These are phyloP conservation scores for Ocimum tenuiflorum DNA, from an alignment of 257 asterid species.

Conservation along the genomic window DNA sequence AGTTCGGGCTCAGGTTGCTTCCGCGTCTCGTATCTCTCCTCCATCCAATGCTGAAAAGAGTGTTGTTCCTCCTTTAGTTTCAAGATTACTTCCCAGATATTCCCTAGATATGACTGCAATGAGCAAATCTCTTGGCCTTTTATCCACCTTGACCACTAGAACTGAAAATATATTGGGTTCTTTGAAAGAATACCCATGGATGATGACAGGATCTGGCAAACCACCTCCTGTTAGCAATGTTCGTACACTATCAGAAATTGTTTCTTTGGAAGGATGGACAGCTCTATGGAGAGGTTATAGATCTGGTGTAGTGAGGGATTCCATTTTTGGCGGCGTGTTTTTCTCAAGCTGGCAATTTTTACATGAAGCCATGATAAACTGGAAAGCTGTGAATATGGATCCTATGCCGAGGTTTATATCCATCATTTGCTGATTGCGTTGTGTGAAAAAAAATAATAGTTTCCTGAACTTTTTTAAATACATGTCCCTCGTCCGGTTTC, in stretches of 20 bases:
- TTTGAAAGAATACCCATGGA: conserved; percentile 90
- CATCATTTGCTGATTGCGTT: not conserved
- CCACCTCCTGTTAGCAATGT: conserved; percentile 75
- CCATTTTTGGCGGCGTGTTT: conserved; percentile 78
- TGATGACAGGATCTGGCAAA: conserved; percentile 93
- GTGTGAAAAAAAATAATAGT: not conserved
- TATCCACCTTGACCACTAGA: conserved; percentile 60
- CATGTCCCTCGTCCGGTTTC: not conserved
- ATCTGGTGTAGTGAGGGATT: conserved; percentile 79
- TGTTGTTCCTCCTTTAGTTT: conserved; percentile 40
- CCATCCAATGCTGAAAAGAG: conserved; percentile 37
- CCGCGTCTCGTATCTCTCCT: conserved; percentile 57
- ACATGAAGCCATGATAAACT: conserved; percentile 57
- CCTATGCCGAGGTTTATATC: conserved; percentile 72
- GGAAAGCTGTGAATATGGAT: conserved; percentile 93
- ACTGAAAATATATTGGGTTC: conserved; percentile 46
- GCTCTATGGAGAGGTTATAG: conserved; percentile 86
- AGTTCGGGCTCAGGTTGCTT: conserved; percentile 83
- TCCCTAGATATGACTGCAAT: conserved; percentile 49
- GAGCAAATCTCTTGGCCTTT: conserved; percentile 53
- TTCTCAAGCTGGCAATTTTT: conserved; percentile 82
- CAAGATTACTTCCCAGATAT: conserved; percentile 61
- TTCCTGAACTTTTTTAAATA: conserved; percentile 1
- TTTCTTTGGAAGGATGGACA: conserved; percentile 78
- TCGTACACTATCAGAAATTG: conserved; percentile 42